Evolutionary conservation across 768 basidiomycete species (phyloP).

Genomic region (Mycena sanguinolenta): DNA sequence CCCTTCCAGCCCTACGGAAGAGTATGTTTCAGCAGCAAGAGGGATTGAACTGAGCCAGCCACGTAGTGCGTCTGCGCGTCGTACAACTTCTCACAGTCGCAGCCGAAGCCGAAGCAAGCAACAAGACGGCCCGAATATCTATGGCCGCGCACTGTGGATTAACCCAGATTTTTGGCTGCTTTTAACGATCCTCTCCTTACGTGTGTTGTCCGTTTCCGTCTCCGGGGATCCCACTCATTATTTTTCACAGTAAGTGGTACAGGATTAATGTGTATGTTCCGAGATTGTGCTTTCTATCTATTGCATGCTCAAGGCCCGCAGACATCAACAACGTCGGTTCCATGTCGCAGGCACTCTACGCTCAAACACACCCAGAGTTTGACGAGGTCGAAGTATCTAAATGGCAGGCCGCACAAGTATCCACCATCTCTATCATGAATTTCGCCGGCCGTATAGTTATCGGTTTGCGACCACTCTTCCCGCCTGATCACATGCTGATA

Average conservation of each 20-base stretch:
- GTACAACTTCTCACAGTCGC: slow-evolving; percentile 24
- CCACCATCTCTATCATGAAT: slow-evolving; percentile 84
- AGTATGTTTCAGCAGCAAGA: slow-evolving; percentile 38
- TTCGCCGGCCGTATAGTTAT: slow-evolving; percentile 83
- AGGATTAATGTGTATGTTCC: slow-evolving; percentile 78
- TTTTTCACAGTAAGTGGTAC: slow-evolving; percentile 71
- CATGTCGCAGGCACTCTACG: slow-evolving; percentile 77
- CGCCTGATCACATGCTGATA: not conserved
- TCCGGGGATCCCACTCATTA: slow-evolving; percentile 3
- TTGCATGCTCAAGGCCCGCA: slow-evolving; percentile 40
- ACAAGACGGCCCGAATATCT: slow-evolving; percentile 58
- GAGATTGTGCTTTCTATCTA: not conserved
- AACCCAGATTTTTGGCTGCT: slow-evolving; percentile 47
- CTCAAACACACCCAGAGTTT: slow-evolving; percentile 70
- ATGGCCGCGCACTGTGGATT: slow-evolving; percentile 67
- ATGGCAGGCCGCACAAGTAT: slow-evolving; percentile 90
- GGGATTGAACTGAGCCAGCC: slow-evolving; percentile 39
- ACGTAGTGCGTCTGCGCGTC: slow-evolving; percentile 15
- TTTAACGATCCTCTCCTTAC: slow-evolving; percentile 64
- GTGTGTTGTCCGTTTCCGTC: slow-evolving; percentile 55
- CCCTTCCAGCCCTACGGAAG: slow-evolving; percentile 32
- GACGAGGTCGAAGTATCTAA: slow-evolving; percentile 76
- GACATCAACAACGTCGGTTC: slow-evolving; percentile 88
- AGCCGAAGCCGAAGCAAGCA: slow-evolving; percentile 41
- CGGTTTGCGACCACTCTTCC: slow-evolving; percentile 56